phyloP scores from a whole-genome alignment of 768 basidiomycete species.

The Leucocoprinus birnbaumii region DNA sequence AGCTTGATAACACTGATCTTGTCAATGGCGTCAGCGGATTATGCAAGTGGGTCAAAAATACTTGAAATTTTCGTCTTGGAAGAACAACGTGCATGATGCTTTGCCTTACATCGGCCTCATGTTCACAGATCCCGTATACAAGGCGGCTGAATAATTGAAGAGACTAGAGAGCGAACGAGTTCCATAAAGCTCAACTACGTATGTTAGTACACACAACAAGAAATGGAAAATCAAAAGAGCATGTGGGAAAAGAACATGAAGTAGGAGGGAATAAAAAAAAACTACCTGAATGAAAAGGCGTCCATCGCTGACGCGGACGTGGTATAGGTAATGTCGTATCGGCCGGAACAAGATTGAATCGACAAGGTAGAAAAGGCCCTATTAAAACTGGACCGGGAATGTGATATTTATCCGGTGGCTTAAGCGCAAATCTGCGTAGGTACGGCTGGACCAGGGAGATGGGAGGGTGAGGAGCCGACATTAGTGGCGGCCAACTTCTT shows the following conservation, averaged over 20 bases:
- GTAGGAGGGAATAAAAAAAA: not conserved
- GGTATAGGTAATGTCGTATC: constrained; percentile 8
- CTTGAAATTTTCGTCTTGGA: no score
- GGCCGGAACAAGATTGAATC: not conserved
- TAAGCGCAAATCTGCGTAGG: constrained; percentile 26
- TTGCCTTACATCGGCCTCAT: not conserved
- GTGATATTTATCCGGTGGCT: not conserved
- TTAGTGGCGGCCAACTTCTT: constrained; percentile 47
- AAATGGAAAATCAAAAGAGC: not conserved
- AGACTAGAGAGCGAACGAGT: not conserved
- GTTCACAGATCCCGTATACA: not conserved
- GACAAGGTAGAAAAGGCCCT: not conserved
- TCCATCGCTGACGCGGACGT: not conserved
- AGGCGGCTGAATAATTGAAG: not conserved
- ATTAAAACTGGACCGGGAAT: not conserved
- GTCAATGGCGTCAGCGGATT: no score
- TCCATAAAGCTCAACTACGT: constrained; percentile 1
- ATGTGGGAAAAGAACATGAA: no score
- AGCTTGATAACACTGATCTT: no score
- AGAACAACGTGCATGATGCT: no score
- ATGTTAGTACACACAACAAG: constrained; percentile 10
- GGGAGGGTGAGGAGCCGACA: constrained; percentile 29
- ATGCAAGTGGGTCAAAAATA: no score
- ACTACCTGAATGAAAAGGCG: not conserved
- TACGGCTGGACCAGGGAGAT: constrained; percentile 29